Conservation (phyloP, 371 early-diverging fungal genomes). For the Mortierella sp. region DNA sequence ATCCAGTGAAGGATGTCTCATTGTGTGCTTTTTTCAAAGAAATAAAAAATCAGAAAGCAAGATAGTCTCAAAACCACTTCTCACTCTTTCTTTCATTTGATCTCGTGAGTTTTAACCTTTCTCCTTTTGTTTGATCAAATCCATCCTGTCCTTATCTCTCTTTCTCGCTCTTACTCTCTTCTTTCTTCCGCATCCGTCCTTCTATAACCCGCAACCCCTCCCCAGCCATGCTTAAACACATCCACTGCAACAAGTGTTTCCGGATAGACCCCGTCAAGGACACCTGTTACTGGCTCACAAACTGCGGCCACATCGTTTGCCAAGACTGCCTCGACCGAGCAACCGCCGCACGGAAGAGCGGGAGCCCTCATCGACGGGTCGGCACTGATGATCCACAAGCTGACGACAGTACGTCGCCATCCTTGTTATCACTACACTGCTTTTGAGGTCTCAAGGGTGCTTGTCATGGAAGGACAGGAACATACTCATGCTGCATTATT, state of each 20-base stretch:
- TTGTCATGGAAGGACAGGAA: not conserved
- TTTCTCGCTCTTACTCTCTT: not conserved
- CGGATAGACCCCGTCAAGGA: conserved; percentile 18
- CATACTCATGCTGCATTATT: not conserved
- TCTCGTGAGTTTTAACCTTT: not conserved
- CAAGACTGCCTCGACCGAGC: conserved; percentile 31
- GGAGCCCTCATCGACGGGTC: not conserved
- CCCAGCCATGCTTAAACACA: conserved; percentile 17
- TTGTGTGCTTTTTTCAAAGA: not conserved
- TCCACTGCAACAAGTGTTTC: conserved; percentile 54
- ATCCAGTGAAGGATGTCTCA: not conserved
- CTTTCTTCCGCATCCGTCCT: not conserved
- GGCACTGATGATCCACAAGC: not conserved
- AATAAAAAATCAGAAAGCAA: not conserved
- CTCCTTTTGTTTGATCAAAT: not conserved
- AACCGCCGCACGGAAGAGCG: not conserved
- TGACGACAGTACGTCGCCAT: not conserved
- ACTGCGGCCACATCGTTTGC: conserved; percentile 51
- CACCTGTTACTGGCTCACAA: conserved; percentile 25
- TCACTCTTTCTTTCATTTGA: not conserved
- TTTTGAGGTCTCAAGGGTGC: too few relatives aligned
- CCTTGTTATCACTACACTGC: too few relatives aligned
- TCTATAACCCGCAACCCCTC: not conserved
- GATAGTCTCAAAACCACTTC: not conserved
- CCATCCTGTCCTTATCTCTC: too few relatives aligned